Base-by-base conservation (phyloP, 108 stramenopile species). In the Licmophora abbreviata region DNA sequence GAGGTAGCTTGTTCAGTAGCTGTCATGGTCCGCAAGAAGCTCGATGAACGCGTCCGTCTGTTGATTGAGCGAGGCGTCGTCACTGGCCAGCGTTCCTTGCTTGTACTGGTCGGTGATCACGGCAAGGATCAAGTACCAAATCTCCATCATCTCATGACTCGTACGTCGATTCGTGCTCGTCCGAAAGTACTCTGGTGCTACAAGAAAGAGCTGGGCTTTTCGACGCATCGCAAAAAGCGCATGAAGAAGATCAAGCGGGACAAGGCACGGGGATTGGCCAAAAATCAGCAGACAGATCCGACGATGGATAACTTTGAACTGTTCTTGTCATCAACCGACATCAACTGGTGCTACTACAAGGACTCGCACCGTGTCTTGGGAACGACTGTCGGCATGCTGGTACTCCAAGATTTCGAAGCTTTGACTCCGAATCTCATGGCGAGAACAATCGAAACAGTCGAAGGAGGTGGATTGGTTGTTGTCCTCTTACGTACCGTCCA, bases 171-270 rank as follows among this genome's bases (percentile, higher is more conserved):
- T 22, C 72, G 87, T 43, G 65, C 83, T 25, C 81, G 93, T 24
- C 83, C 92, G 6, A 70, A 76, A 25, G 97, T 99, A 3, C 60
- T 99, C 10, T 99, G 99, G 99, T 98, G 96, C 67, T 99, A 99
- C 83, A 97, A 98, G 60, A 98, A 98, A 48, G 96, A 99, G 63
- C 74, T 99, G 24, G 99, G 99, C 1, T 99, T 99, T 63, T 92
- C 90, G 5, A 95, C 96, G 11, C 89, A 94, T 46, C 45, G 65
- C 21, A 81, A 85, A 51, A 91, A 90, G 61, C 83, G 99, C 26
- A 99, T 99, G 91, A 90, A 93, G 49, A 93, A 97, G 58, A 63
- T 99, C 7, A 97, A 98, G 64, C 68, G 90, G 27, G 75, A 91
- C 59, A 90, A 95, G 66, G 68, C 74, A 44, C 58, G 93, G 5